Base-by-base conservation (phyloP, 192 early-diverging fungal genomes). In the Linnemannia elongata region DNA sequence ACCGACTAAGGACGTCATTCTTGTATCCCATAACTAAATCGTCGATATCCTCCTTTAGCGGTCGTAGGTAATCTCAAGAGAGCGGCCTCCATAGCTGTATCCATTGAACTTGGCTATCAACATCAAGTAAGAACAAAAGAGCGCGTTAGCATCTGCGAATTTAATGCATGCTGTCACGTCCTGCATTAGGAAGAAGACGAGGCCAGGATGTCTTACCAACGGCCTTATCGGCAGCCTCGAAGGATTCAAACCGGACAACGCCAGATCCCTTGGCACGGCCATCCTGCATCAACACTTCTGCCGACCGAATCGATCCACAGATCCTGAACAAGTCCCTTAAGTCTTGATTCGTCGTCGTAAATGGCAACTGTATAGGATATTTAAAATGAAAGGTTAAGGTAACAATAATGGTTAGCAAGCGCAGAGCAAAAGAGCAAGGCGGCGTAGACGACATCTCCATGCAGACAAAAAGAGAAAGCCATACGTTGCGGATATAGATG, bases 321-420 rank as follows among this genome's bases (percentile, higher is more conserved):
- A 89, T 88, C 63, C 89, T 90, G 72, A 93, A 93, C 30, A 92
- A 71, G 45, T 92, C 92, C 74, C 89, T 91, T 12, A 93, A 69
- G 66, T 93, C 92, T 60, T 92, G 88, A 72, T 90, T 87, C 13
- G 91, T 93, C 15, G 92, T 93, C 18, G 91, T 88, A n/a, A 90
- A 92, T 5, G 92, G 91, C 24, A 93, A 52, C 92, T 93, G 69
- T 75, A 33, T 13, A 3, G 0, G 9, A 3, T 3, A 15, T n/a
- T 27, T 27, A 4, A 57, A n/a, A 12, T 15, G 13, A 6, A 27
- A 27, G 38, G 6, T 39, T 5, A 66, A 9, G 24, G 13, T 27
- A 30, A 30, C 12, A 33, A 66, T 30, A 12, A 38, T 17, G 22
- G 33, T 66, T 27, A 38, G 13, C 75, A 45, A 35, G 24, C 13